Conservation (phyloP, 1,284 basidiomycete species). For the Austroboletus niveus region DNA sequence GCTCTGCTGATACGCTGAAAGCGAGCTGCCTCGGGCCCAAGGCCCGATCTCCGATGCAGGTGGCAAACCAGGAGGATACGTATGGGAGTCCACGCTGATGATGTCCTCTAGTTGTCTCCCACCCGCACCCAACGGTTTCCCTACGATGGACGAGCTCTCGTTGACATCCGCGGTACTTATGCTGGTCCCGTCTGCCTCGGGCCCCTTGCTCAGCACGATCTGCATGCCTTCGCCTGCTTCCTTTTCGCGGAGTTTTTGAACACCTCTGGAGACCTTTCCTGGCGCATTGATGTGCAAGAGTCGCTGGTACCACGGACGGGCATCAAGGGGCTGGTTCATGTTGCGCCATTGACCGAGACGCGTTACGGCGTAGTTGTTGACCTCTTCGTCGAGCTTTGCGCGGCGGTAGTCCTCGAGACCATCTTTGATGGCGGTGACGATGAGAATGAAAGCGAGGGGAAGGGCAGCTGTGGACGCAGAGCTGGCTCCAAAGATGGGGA, state of each 20-base stretch:
- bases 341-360: slow-evolving; percentile 88
- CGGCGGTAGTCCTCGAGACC: slow-evolving; percentile 93
- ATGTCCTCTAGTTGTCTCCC: slow-evolving; percentile 63
- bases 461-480: slow-evolving; percentile 83
- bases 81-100: slow-evolving; percentile 51
- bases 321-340: slow-evolving; percentile 82
- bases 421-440: slow-evolving; percentile 92
- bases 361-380: slow-evolving; percentile 87
- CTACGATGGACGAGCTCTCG: slow-evolving; percentile 44
- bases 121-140: slow-evolving; percentile 27
- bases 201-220: slow-evolving; percentile 59
- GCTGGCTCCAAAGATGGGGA: slow-evolving; percentile 88
- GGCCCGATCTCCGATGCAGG: slow-evolving; percentile 14
- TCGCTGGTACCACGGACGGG: slow-evolving; percentile 73
- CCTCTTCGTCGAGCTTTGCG: slow-evolving; percentile 83
- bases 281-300: slow-evolving; percentile 67
- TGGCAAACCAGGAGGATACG: slow-evolving; percentile 51
- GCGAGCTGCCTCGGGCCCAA: slow-evolving; percentile 27
- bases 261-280: slow-evolving; percentile 79
- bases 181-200: slow-evolving; percentile 38
- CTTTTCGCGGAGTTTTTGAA: slow-evolving; percentile 79
- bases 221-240: slow-evolving; percentile 71
- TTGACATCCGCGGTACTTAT: slow-evolving; percentile 40
- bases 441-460: slow-evolving; percentile 85
- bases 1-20: slow-evolving; percentile 55